Base-by-base conservation (phyloP, 2,329 filamentous ascomycete genomes). In the Ophiostoma sp. region DNA sequence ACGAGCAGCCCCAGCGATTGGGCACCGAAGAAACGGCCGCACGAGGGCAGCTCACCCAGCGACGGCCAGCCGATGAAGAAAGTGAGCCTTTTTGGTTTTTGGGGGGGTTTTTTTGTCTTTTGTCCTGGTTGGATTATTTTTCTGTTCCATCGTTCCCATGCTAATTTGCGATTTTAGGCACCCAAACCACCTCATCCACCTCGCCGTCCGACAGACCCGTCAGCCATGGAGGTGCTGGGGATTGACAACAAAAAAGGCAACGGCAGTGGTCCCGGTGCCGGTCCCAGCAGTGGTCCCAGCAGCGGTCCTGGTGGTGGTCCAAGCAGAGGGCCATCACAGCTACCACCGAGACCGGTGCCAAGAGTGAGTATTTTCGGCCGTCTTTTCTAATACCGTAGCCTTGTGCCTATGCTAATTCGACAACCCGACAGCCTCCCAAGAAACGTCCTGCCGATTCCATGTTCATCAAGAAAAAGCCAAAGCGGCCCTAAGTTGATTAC, bases 161-260 rank as follows among this genome's bases (percentile, higher is more conserved):
- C 36, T 39, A 42, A 64, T 19, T 15, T 9, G 12, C 15, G 42
- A 12, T 48, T n/a, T 52, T 42, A 45, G 70, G 52, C 39, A 42
- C 15, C 31, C 3, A 70, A 50, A 22, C 66, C 31, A 68, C 50
- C 45, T 3, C 63, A 7, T 73, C 70, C 76, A 15, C 76, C 78
- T 28, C 76, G 74, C 33, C 78, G 79, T 59, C 78, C 81, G 9
- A 79, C 77, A 9, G 86, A 88, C 71, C 86, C 86, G 1, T 86
- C 86, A 1, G 86, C 86, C 22, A 86, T 87, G 85, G 83, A 85
- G 72, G 83, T 85, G 25, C 80, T 88, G 63, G 86, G 86, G 7
- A 78, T 88, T 75, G 42, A 50, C 69, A 68, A 64, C 45, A 81
- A 78, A 15, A 45, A 42, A 22, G n/a, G 61, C 57, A n/a, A 19